These are phyloP conservation scores for Prunus fruticosa DNA, from an alignment of 306 rosid genomes.

Conservation along the genomic window DNA sequence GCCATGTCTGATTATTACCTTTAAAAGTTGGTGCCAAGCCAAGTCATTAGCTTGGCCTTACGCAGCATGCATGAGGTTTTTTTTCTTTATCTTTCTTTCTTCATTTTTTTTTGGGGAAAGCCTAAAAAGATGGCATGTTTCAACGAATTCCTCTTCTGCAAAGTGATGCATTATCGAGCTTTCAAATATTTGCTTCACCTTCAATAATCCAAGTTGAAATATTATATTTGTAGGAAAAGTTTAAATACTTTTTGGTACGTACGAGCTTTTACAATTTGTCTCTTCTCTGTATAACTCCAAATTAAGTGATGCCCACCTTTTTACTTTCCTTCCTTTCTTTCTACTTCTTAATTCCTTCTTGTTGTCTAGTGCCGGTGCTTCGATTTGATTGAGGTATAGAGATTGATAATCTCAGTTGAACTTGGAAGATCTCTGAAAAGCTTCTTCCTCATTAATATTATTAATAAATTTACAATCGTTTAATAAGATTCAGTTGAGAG, in stretches of 20 bases:
- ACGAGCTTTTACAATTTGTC: not conserved
- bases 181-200: not conserved
- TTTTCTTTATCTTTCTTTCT: no score
- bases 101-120: no score
- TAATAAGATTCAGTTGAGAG: no score
- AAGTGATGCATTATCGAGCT: not conserved
- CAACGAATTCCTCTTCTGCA: no score
- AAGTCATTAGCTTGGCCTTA: conserved; percentile 9
- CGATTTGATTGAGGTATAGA: not conserved
- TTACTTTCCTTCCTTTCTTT: not conserved
- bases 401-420: not conserved
- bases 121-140: no score
- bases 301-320: not conserved
- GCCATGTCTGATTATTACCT: not conserved
- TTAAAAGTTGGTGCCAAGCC: not conserved
- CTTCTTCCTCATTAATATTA: no score
- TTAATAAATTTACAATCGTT: no score
- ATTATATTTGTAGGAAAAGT: not conserved
- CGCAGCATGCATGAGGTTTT: not conserved
- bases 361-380: not conserved
- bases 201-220: not conserved
- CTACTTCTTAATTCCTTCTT: not conserved
- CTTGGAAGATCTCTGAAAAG: not conserved
- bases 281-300: not conserved
- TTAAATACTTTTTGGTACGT: not conserved